phyloP scores from a whole-genome alignment of 164 flowering plant genomes.

The Magnolia sinica region DNA sequence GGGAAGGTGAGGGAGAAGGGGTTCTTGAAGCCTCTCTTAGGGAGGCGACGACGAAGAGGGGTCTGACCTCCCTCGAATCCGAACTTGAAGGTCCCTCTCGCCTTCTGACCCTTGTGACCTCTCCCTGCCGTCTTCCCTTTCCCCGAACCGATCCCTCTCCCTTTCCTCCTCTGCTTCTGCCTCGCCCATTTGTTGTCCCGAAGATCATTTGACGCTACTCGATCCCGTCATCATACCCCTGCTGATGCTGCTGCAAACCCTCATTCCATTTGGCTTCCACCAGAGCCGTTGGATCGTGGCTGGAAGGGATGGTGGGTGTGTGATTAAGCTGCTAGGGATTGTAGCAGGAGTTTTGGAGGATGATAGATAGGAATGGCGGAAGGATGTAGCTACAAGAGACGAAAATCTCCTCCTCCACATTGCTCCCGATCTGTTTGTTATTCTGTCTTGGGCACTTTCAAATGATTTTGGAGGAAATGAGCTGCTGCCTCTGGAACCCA shows the following conservation, averaged over 20 bases:
- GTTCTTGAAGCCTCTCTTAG: slow-evolving; percentile 86
- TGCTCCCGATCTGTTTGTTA: too few species aligned
- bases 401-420: slow-evolving; percentile 19
- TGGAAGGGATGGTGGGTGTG: not conserved
- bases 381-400: slow-evolving; percentile 19
- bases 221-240: not conserved
- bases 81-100: slow-evolving; percentile 68
- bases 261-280: not conserved
- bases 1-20: slow-evolving; percentile 83
- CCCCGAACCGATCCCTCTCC: slow-evolving; percentile 96
- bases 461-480: too few species aligned
- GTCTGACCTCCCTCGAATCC: slow-evolving; percentile 99
- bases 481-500: too few species aligned
- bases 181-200: slow-evolving; percentile 66
- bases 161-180: slow-evolving; percentile 84
- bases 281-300: not conserved
- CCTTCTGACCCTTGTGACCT: slow-evolving; percentile 93
- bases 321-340: slow-evolving; percentile 2
- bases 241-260: not conserved
- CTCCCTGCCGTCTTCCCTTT: slow-evolving; percentile 91
- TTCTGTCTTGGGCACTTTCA: too few species aligned
- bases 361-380: slow-evolving; percentile 18
- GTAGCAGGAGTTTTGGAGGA: slow-evolving; percentile 1
- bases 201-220: slow-evolving; percentile 56
- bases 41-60: slow-evolving; percentile 73